These are phyloP conservation scores for Exutisphaerella laricina DNA, from an alignment of 2,329 filamentous ascomycete genomes.

Conservation along the genomic window DNA sequence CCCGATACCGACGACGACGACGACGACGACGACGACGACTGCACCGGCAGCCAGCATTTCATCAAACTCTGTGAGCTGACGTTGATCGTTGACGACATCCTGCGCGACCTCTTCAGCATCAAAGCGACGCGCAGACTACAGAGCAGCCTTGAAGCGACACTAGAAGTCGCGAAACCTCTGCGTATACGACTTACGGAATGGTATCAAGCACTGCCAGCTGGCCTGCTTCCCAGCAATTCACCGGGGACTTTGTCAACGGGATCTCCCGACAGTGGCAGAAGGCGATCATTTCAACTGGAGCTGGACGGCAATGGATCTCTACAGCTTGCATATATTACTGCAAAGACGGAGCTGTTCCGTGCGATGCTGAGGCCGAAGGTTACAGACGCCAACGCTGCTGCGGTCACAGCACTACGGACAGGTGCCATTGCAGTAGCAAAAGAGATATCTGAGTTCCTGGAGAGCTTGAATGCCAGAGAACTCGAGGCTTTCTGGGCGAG, in stretches of 20 bases:
- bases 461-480: conserved; percentile 27
- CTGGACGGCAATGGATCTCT: conserved; percentile 44
- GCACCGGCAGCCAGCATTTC: conserved; percentile 37
- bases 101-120: conserved; percentile 37
- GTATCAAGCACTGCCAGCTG: conserved; percentile 44
- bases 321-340: conserved; percentile 48
- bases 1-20: conserved; percentile 22
- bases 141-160: conserved; percentile 37
- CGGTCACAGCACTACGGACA: conserved; percentile 29
- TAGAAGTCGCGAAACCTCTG: conserved; percentile 46
- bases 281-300: conserved; percentile 34
- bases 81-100: conserved; percentile 48
- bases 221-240: conserved; percentile 16
- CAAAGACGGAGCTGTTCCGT: conserved; percentile 49
- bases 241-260: conserved; percentile 11
- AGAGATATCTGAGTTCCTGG: conserved; percentile 30
- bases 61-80: conserved; percentile 49
- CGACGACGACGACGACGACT: conserved; percentile 11
- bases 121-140: conserved; percentile 40
- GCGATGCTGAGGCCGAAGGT: conserved; percentile 43
- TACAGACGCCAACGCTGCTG: conserved; percentile 26
- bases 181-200: conserved; percentile 46
- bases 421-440: conserved; percentile 30
- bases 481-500: conserved; percentile 34
- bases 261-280: conserved; percentile 15